Evolutionary conservation across 371 early-diverging fungal species (phyloP), one percentile per base, ranked within the genome.

Genomic region (Mucor mucedo): DNA sequence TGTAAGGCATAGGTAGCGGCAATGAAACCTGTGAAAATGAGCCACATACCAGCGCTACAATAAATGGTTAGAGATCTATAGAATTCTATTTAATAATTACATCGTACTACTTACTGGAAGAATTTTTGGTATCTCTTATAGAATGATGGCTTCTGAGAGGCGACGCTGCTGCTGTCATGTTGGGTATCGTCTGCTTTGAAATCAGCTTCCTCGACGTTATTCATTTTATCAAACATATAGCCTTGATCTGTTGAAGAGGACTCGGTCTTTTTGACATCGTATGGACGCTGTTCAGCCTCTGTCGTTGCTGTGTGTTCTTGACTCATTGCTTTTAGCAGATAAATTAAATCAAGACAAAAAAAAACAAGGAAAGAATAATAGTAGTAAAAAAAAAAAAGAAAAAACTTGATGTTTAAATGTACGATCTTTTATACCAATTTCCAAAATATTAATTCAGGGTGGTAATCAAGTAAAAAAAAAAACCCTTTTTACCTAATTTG

Each of bases 21-120:
- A 5, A 71, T 28, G 27, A 68, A 71, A 39, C 69, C 75, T 16
- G 75, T 75, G 48, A 63, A 68, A 16, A 64, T 33, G 7, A 71
- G n/a, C 66, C 71, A 75, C 58, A 59, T 53, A 33, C 32, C 29
- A 52, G 55, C 41, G 33, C 68, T 71, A 52, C 30, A 55, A 49
- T 45, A 16, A 45, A 45, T 16, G 16, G 47, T 7, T 48, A 59
- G 38, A 28, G 9, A 32, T 4, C 7, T 16, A 4, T 48, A 68
- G 70, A 35, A 8, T 16, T 29, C 2, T 30, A 8, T 60, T 2
- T 11, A 16, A 33, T 39, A 39, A 27, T 1, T 54, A 35, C 27
- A 48, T 6, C 16, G 9, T 30, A 48, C 30, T 40, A 55, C 40
- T 48, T 56, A 63, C 64, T 52, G 57, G 21, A 55, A 32, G 28